A percentile compares a stretch with the other conserved stretches of the same genome.
phyloP scores from a whole-genome alignment of 495 filamentous ascomycete genomes.

The Neurospora sp. region DNA sequence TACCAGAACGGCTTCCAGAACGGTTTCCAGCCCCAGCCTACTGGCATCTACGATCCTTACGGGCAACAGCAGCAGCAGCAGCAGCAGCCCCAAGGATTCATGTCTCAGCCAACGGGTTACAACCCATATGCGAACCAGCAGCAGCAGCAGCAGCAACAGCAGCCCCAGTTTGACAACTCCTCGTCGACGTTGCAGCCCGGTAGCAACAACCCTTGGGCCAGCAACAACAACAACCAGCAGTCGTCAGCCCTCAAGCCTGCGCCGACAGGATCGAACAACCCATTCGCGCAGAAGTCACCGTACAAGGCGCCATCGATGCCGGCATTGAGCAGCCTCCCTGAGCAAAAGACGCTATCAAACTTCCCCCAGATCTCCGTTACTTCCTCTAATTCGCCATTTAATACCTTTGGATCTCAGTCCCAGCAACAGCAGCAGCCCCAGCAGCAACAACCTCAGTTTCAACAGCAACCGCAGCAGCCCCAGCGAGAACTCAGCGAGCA shows the following conservation, averaged over 20 bases:
- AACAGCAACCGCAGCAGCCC: constrained; percentile 31
- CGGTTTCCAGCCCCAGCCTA: constrained; percentile 30
- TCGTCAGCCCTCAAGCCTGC: constrained; percentile 41
- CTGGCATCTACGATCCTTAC: constrained; percentile 34
- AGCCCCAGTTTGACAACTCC: constrained; percentile 36
- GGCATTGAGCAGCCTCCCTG: constrained; percentile 56
- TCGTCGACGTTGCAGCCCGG: constrained; percentile 54
- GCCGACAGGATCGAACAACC: constrained; percentile 91
- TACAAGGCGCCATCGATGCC: constrained; percentile 47
- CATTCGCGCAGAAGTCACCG: constrained; percentile 57
- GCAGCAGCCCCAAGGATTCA: constrained; percentile 42
- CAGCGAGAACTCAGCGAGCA: constrained; percentile 59
- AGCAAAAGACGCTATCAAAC: constrained; percentile 53
- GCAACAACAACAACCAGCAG: constrained; percentile 36
- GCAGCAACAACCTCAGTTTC: constrained; percentile 26
- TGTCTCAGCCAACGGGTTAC: constrained; percentile 67
- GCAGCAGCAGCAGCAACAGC: constrained; percentile 36
- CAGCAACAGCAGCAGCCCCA: constrained; percentile 17
- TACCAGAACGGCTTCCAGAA: constrained; percentile 47
- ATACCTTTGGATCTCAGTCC: constrained; percentile 13
- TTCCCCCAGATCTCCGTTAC: constrained; percentile 18
- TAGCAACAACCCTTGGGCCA: constrained; percentile 78
- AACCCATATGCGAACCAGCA: constrained; percentile 61
- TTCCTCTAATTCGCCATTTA: constrained; percentile 3
- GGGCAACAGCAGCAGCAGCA: constrained; percentile 47